These are phyloP conservation scores for Dentiscutata heterogama DNA, from an alignment of 371 early-diverging fungal species.

Conservation along the genomic window DNA sequence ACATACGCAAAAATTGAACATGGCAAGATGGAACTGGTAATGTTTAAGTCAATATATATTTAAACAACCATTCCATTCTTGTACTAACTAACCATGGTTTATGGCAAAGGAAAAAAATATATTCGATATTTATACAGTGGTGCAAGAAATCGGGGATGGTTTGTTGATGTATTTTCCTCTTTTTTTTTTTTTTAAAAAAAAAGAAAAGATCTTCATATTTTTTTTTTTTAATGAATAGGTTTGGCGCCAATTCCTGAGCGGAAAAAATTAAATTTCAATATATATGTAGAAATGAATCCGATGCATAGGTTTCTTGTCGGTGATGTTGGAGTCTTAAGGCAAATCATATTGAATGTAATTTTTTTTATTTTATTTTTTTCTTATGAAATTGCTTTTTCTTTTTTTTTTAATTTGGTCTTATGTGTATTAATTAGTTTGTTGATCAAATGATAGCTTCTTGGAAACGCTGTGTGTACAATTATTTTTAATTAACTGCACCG, in stretches of 20 bases:
- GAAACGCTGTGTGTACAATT: not conserved
- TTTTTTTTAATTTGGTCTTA: not conserved
- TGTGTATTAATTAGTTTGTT: not conserved
- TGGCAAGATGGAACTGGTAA: conserved; percentile 15
- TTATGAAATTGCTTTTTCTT: not conserved
- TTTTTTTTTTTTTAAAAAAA: not conserved
- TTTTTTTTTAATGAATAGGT: not conserved
- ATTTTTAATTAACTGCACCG: too few relatives aligned
- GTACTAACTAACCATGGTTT: not conserved
- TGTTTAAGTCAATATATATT: not conserved
- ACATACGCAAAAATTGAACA: conserved; percentile 24
- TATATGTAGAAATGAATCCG: not conserved
- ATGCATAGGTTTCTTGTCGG: conserved; percentile 25
- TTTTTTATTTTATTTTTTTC: not conserved
- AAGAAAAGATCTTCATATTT: too few relatives aligned
- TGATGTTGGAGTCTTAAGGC: conserved; percentile 20
- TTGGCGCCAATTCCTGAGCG: conserved; percentile 19
- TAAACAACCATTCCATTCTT: not conserved
- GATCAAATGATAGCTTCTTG: conserved; percentile 1
- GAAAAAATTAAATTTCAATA: not conserved
- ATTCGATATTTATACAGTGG: conserved; percentile 9
- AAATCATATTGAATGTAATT: conserved; percentile 24
- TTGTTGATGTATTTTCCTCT: not conserved
- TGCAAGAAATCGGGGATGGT: conserved; percentile 26
- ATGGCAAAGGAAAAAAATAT: not conserved